Conservation (phyloP, 2,329 filamentous ascomycete species). For the Pyricularia pennisetigena region DNA sequence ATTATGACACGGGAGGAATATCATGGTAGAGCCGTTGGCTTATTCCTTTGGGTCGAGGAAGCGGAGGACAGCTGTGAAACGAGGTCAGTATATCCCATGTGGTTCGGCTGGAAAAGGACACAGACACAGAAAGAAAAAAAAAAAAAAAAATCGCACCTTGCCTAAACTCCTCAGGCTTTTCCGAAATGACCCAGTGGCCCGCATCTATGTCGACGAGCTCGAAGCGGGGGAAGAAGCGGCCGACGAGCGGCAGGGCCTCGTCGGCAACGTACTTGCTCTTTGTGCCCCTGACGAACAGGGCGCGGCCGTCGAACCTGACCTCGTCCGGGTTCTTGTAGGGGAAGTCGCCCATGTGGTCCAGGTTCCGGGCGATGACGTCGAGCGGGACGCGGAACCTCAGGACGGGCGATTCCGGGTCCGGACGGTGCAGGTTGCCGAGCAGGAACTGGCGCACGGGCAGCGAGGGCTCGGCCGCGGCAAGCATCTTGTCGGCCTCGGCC, state of each 20-base stretch:
- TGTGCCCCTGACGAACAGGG: conserved; percentile 73
- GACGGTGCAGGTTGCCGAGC: conserved; percentile 69
- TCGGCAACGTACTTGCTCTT: conserved; percentile 72
- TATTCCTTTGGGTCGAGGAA: conserved; percentile 23
- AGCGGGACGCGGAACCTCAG: conserved; percentile 76
- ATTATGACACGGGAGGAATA: background rate
- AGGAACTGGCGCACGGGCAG: conserved; percentile 82
- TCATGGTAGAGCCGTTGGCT: background rate
- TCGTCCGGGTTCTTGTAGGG: conserved; percentile 68
- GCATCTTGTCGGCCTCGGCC: conserved; percentile 70
- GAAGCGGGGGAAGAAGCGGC: conserved; percentile 74
- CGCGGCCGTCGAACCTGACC: conserved; percentile 62
- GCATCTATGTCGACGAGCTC: conserved; percentile 63
- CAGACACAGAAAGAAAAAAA: conserved; percentile 7
- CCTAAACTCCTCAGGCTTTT: conserved; percentile 72
- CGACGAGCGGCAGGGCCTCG: conserved; percentile 69
- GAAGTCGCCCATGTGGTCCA: conserved; percentile 79
- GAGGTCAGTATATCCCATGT: background rate
- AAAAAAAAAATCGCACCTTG: conserved; percentile 42
- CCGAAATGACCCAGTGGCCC: conserved; percentile 86
- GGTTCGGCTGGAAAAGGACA: too few species aligned
- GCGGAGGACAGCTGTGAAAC: conserved; percentile 18
- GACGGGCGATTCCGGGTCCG: conserved; percentile 15
- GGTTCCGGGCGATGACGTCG: conserved; percentile 51
- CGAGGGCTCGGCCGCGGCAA: conserved; percentile 62